phyloP scores from a whole-genome alignment of 345 rosid species.

The Erysimum cheiranthoides region DNA sequence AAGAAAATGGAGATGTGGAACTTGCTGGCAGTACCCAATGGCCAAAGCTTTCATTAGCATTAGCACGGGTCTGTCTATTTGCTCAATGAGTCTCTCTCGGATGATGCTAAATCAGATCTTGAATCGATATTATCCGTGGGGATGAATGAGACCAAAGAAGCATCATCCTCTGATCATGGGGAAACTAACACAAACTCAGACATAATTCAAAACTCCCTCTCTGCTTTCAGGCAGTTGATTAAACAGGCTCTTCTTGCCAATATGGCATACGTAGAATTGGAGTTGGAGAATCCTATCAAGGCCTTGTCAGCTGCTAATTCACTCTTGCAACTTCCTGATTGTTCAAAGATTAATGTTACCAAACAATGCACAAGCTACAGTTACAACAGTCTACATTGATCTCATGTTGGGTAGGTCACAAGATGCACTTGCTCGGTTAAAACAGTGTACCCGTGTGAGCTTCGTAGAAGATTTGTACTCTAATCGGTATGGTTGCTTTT shows the following conservation, averaged over 20 bases:
- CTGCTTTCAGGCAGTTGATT: constrained; percentile 59
- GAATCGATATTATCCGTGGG: constrained; percentile 51
- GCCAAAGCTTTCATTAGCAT: constrained; percentile 71
- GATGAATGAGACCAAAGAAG: constrained; percentile 57
- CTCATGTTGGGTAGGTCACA: constrained; percentile 74
- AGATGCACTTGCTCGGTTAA: constrained; percentile 82
- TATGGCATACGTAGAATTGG: constrained; percentile 85
- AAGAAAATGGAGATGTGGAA: constrained; percentile 57
- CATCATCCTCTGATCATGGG: constrained; percentile 49
- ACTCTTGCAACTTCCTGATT: constrained; percentile 70
- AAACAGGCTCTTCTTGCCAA: constrained; percentile 82
- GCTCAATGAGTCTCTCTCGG: constrained; percentile 56
- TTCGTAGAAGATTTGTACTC: constrained; percentile 39
- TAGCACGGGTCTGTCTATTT: constrained; percentile 89
- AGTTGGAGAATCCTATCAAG: constrained; percentile 79
- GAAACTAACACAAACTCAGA: constrained; percentile 73
- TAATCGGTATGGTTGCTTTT: not conserved
- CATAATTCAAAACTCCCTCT: constrained; percentile 64
- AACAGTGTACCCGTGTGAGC: constrained; percentile 69
- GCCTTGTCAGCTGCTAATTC: constrained; percentile 74
- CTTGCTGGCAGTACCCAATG: constrained; percentile 53
- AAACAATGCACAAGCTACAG: constrained; percentile 64
- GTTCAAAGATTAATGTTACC: constrained; percentile 80
- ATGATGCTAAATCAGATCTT: constrained; percentile 49
- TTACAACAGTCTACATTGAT: constrained; percentile 82